These are phyloP conservation scores for Globisporangium yorkense DNA, from an alignment of 352 stramenopile genomes.

Conservation along the genomic window DNA sequence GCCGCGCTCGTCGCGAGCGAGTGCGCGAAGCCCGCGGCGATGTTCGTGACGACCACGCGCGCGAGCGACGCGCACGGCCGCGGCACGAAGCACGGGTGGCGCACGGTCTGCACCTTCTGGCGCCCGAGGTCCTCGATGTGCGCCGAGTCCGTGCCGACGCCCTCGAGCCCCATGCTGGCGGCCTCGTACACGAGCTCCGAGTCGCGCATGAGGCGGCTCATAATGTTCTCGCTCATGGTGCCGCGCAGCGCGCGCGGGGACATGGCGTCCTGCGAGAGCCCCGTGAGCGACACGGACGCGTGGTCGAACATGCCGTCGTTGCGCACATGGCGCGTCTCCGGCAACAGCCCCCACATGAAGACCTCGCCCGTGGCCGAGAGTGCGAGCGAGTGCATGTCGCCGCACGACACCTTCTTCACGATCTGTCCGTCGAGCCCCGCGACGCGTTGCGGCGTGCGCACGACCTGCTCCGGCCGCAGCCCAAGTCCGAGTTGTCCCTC, in stretches of 20 bases:
- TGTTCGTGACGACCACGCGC: constrained; percentile 37
- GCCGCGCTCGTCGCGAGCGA: constrained; percentile 52
- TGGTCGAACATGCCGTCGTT: constrained; percentile 46
- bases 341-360: constrained; percentile 74
- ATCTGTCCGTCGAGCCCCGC: constrained; percentile 50
- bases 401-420: constrained; percentile 63
- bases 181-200: constrained; percentile 66
- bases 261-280: constrained; percentile 29
- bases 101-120: constrained; percentile 55
- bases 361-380: constrained; percentile 49
- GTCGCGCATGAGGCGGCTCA: constrained; percentile 53
- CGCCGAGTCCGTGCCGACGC: constrained; percentile 15
- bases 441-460: constrained; percentile 38
- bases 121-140: constrained; percentile 17
- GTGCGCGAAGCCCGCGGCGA: constrained; percentile 70
- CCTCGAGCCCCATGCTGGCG: constrained; percentile 17
- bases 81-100: constrained; percentile 43
- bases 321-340: constrained; percentile 39
- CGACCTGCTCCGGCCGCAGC: constrained; percentile 21
- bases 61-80: constrained; percentile 32
- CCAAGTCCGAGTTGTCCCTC: constrained; percentile 65
- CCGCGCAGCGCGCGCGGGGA: constrained; percentile 17
- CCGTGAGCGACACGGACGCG: constrained; percentile 48
- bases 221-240: constrained; percentile 43
- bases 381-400: constrained; percentile 71